Evolutionary conservation across 306 rosid genomes (phyloP).

Genomic region (Prunus mume): DNA sequence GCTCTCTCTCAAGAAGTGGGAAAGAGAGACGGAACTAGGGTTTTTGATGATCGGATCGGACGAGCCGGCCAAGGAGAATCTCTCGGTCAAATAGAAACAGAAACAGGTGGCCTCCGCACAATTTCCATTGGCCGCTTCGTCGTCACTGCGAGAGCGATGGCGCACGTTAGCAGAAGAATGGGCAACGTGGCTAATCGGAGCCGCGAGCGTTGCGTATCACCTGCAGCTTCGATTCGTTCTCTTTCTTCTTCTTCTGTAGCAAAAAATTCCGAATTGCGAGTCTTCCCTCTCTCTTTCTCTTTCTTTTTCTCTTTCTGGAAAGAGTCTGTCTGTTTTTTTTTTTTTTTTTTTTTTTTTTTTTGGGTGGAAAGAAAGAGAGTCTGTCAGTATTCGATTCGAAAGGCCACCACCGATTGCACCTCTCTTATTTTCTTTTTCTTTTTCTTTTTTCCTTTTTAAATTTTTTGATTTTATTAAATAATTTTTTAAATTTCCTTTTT

Average conservation of each 20-base stretch:
- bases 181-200: conserved; percentile 12
- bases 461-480: background rate
- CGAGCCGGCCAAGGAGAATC: conserved; percentile 10
- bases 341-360: too few species aligned
- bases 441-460: background rate
- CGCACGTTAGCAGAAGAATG: conserved; percentile 1
- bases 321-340: background rate
- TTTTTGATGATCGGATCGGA: conserved; percentile 31
- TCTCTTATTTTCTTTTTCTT: background rate
- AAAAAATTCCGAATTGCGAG: background rate
- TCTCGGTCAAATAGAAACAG: background rate
- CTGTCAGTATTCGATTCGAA: background rate
- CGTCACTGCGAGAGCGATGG: conserved; percentile 14
- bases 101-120: conserved; percentile 9
- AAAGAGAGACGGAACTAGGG: conserved; percentile 16
- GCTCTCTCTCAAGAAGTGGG: background rate
- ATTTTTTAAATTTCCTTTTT: background rate
- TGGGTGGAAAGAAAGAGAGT: background rate
- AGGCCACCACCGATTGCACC: conserved; percentile 2
- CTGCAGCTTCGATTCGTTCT: conserved; percentile 9
- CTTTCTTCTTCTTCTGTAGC: background rate
- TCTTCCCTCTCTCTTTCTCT: background rate
- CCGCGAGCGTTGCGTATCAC: conserved; percentile 15
- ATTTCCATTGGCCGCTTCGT: background rate
- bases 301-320: background rate